phyloP scores from a whole-genome alignment of 1,139 yeast genomes.

The Blastobotrys illinoisensis region DNA sequence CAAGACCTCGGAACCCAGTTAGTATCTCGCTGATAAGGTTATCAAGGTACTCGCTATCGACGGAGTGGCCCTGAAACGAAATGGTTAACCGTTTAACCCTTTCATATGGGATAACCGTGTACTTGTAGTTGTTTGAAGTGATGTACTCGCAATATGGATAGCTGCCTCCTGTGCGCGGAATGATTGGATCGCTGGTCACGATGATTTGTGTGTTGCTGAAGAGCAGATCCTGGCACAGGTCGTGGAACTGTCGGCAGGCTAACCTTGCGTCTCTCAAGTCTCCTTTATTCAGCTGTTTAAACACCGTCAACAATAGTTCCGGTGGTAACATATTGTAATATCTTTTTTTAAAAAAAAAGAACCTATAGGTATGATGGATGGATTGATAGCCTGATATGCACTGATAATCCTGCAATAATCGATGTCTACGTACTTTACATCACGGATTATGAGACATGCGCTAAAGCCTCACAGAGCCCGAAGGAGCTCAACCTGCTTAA shows the following conservation, averaged over 20 bases:
- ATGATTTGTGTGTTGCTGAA: background rate
- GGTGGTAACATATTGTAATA: background rate
- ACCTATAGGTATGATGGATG: background rate
- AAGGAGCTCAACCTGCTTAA: background rate
- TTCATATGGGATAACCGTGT: background rate
- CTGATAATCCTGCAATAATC: background rate
- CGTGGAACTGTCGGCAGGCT: background rate
- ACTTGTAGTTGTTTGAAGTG: background rate
- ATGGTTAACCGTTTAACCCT: background rate
- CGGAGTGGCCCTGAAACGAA: background rate
- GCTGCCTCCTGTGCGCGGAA: background rate
- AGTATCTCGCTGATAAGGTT: background rate
- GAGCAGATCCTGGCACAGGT: background rate
- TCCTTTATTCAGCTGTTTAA: background rate
- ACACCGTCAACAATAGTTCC: background rate
- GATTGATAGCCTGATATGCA: background rate
- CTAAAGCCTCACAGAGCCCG: background rate
- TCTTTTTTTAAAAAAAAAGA: background rate
- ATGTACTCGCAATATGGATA: background rate
- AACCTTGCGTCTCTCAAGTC: background rate
- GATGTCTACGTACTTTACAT: background rate
- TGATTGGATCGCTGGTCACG: background rate
- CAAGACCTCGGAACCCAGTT: background rate
- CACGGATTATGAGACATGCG: background rate
- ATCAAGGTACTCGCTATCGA: background rate